phyloP scores from a whole-genome alignment of 345 rosid species.

The Eucalyptus rudis region DNA sequence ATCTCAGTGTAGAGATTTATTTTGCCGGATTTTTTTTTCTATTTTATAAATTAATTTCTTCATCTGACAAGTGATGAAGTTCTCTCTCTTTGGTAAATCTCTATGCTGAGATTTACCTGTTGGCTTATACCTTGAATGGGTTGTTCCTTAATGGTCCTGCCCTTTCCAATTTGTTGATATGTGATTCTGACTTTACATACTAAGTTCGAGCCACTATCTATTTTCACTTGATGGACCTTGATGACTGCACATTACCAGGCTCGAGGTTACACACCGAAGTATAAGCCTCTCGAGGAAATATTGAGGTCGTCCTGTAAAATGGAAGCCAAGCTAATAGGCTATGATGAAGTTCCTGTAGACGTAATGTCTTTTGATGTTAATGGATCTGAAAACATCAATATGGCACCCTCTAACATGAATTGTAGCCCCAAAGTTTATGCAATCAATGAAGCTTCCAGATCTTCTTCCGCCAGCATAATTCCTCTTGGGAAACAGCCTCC shows the following conservation, averaged over 20 bases:
- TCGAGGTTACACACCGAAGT: constrained; percentile 30
- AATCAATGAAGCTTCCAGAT: neutral
- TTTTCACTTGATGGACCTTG: neutral
- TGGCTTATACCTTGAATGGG: neutral
- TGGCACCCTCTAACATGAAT: constrained; percentile 1
- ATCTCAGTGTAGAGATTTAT: neutral
- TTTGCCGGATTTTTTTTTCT: neutral
- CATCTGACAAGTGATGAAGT: neutral
- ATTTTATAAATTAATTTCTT: neutral
- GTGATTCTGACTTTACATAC: neutral
- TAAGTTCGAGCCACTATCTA: neutral
- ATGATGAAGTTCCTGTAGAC: constrained; percentile 51
- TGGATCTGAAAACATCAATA: constrained; percentile 8
- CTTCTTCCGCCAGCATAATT: neutral
- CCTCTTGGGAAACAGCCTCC: neutral
- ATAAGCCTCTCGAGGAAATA: constrained; percentile 43
- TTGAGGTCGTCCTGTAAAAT: constrained; percentile 27
- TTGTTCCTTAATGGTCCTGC: neutral
- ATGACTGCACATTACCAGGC: constrained; percentile 18
- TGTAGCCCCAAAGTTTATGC: neutral
- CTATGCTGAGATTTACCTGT: neutral
- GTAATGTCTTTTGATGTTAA: constrained; percentile 7
- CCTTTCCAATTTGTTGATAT: neutral
- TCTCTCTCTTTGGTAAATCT: neutral
- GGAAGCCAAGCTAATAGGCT: constrained; percentile 76